A percentile compares a stretch with the other conserved stretches of the same genome.
Evolutionary conservation across 768 basidiomycete species (phyloP).

Genomic region (Heimioporus sp.): DNA sequence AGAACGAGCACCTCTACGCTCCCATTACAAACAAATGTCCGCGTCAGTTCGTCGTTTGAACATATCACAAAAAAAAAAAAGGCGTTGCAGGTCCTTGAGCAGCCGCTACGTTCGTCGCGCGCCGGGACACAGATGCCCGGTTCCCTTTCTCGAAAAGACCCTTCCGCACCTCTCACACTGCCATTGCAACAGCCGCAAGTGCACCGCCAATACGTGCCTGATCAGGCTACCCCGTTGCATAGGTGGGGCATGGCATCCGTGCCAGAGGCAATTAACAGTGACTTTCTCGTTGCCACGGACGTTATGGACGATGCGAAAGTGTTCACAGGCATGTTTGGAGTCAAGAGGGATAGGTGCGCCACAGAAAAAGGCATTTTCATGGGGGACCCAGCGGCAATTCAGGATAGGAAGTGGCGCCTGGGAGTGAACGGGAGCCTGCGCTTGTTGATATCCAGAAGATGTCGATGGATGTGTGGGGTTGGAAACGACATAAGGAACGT

Average conservation of each 20-base stretch:
- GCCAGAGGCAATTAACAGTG: slow-evolving; percentile 9
- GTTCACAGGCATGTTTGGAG: slow-evolving; percentile 5
- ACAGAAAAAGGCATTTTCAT: background rate
- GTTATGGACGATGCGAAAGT: slow-evolving; percentile 15
- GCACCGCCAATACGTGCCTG: slow-evolving; percentile 17
- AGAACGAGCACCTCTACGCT: background rate
- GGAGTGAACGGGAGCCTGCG: background rate
- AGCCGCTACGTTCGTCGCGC: background rate
- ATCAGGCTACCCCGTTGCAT: slow-evolving; percentile 23
- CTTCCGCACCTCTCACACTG: slow-evolving; percentile 10
- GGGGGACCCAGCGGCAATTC: slow-evolving; percentile 12
- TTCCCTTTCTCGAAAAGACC: slow-evolving; percentile 18
- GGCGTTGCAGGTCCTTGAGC: background rate
- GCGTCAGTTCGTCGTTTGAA: background rate
- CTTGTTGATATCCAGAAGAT: background rate
- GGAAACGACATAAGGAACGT: background rate
- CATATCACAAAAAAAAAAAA: too few species aligned
- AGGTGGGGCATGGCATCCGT: slow-evolving; percentile 8
- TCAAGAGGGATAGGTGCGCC: slow-evolving; percentile 6
- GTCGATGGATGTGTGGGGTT: background rate
- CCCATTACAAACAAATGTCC: background rate
- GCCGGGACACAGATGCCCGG: slow-evolving; percentile 9
- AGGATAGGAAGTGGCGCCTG: background rate
- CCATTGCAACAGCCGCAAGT: slow-evolving; percentile 17
- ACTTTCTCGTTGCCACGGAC: slow-evolving; percentile 20